Base-by-base conservation (phyloP, 805 yeast genomes). In the Yarrowia divulgata region DNA sequence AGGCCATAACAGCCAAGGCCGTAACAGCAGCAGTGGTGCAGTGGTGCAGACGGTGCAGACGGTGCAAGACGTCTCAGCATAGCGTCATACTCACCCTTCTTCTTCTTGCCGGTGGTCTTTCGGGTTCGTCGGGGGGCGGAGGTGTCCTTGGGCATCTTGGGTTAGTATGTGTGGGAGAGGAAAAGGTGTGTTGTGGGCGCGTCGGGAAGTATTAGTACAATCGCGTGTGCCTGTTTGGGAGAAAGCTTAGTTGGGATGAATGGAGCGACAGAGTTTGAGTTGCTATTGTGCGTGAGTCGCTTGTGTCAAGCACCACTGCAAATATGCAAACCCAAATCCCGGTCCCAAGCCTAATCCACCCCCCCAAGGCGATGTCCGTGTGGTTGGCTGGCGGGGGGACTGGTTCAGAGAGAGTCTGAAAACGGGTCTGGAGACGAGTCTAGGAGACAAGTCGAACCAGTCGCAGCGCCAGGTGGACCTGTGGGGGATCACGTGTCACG, bases 141-240 rank as follows among this genome's bases (percentile, higher is more conserved):
- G 39, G 73, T 50, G 64, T 74, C 76, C 70, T 74, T 74, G 52
- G 77, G 76, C 77, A 74, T 74, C 69, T 48, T 69, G 70, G 67
- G 50, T 67, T 49, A 45, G 43, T 45, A 32, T 54, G 64, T 52
- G 69, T n/a, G 42, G 37, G 8, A 13, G 57, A 34, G 18, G 64
- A 46, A 35, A 19, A 35, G 45, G 66, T 48, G 43, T 34, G 52
- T 18, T 23, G 69, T 14, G 69, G 13, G 69, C 62, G 63, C 55
- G 68, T 46, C 68, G 40, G 67, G 16, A 14, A 45, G 43, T 45
- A 45, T 60, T 60, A 60, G 66, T 60, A 60, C 16, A 37, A 52
- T 57, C 66, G 66, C 66, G 66, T 60, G 39, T 1, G 37, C 63
- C 35, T 43, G 52, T 60, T 60, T 60, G 66, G 66, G 66, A 43